These are phyloP conservation scores for Diospyros lotus DNA, from an alignment of 148 eudicot genomes.

Conservation along the genomic window DNA sequence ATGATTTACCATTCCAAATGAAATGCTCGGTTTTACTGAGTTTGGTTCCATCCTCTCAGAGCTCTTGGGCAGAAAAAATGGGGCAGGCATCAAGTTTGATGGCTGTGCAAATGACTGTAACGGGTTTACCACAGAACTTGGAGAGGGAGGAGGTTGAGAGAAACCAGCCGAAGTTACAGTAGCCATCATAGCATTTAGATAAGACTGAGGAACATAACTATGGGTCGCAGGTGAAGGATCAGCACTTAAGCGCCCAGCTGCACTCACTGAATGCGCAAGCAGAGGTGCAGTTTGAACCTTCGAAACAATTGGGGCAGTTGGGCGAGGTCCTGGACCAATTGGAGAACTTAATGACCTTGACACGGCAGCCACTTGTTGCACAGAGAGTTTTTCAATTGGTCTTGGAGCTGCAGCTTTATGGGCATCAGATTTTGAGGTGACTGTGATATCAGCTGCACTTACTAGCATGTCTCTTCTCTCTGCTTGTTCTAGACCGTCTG, in stretches of 20 bases:
- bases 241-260: conserved; percentile 62
- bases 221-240: conserved; percentile 48
- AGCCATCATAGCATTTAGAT: conserved; percentile 58
- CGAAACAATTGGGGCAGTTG: conserved; percentile 22
- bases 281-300: conserved; percentile 36
- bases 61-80: conserved; percentile 33
- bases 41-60: conserved; percentile 41
- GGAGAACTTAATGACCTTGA: conserved; percentile 23
- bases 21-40: conserved; percentile 31
- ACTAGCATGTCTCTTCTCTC: conserved; percentile 22
- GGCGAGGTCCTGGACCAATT: conserved; percentile 6
- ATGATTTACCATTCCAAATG: conserved; percentile 39
- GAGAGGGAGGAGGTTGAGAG: conserved; percentile 35
- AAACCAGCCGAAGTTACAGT: conserved; percentile 40
- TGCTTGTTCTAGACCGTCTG: conserved; percentile 25
- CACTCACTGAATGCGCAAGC: conserved; percentile 57
- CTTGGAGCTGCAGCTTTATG: conserved; percentile 27
- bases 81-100: conserved; percentile 28
- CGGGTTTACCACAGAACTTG: conserved; percentile 34
- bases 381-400: conserved; percentile 20
- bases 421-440: conserved; percentile 29
- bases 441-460: conserved; percentile 34
- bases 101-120: conserved; percentile 48
- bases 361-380: conserved; percentile 24
- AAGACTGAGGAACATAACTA: conserved; percentile 52